Evolutionary conservation across 345 rosid genomes (phyloP).

Genomic region (Corchorus capsularis): DNA sequence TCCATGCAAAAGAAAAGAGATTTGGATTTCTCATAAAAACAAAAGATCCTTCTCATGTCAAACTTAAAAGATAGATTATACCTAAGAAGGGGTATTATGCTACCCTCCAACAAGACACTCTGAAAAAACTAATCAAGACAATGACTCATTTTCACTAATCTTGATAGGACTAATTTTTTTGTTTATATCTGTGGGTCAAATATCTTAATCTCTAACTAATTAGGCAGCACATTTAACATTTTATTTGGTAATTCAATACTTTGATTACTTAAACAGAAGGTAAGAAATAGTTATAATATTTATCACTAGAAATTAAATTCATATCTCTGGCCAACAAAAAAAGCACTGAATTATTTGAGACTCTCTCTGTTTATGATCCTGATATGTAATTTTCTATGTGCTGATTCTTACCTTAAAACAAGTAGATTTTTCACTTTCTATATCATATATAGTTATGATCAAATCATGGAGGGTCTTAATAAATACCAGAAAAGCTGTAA

Average conservation of each 20-base stretch:
- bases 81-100: slow-evolving; percentile 26
- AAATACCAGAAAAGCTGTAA: too few relatives aligned
- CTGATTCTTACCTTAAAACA: too few relatives aligned
- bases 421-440: too few relatives aligned
- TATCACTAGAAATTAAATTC: too few relatives aligned
- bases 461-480: too few relatives aligned
- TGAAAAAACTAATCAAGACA: background rate
- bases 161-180: background rate
- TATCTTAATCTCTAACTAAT: slow-evolving; percentile 16
- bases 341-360: too few relatives aligned
- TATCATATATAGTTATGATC: too few relatives aligned
- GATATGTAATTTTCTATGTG: too few relatives aligned
- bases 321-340: too few relatives aligned
- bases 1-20: slow-evolving; percentile 2
- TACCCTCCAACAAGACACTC: slow-evolving; percentile 27
- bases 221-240: slow-evolving; percentile 1
- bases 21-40: slow-evolving; percentile 4
- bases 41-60: slow-evolving; percentile 21
- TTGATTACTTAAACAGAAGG: background rate
- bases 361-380: too few relatives aligned
- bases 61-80: slow-evolving; percentile 25
- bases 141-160: slow-evolving; percentile 24
- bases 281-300: too few relatives aligned
- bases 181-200: slow-evolving; percentile 18
- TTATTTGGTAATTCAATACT: background rate